phyloP scores from a whole-genome alignment of 163 green algal genomes.

The Prototheca cutis region DNA sequence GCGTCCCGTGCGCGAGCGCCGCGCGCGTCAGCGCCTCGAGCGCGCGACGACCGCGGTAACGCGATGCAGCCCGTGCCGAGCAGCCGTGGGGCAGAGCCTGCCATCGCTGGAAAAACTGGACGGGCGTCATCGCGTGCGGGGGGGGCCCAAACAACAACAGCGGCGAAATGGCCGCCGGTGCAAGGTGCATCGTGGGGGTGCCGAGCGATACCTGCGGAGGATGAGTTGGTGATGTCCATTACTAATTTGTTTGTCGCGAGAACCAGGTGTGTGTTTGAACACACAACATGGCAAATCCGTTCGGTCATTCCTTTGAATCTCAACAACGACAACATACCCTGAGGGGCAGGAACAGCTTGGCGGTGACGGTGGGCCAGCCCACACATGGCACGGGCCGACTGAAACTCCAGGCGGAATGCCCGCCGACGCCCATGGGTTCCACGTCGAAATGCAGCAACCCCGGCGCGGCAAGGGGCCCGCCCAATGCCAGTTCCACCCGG shows the following conservation, averaged over 20 bases:
- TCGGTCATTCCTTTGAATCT: too few relatives aligned
- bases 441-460: conserved; percentile 15
- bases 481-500: conserved; percentile 18
- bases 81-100: conserved; percentile 15
- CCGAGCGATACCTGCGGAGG: conserved; percentile 10
- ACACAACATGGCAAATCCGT: too few relatives aligned
- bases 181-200: conserved; percentile 9
- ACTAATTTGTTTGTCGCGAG: not conserved
- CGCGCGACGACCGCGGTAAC: too few relatives aligned
- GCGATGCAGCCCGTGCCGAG: not conserved
- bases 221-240: not conserved
- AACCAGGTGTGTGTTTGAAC: not conserved
- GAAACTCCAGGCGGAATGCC: conserved; percentile 11
- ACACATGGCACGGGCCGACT: conserved; percentile 14
- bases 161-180: conserved; percentile 20
- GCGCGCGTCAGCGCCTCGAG: conserved; percentile 1
- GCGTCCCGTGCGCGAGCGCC: not conserved
- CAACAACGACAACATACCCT: too few relatives aligned
- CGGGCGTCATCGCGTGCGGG: conserved; percentile 6
- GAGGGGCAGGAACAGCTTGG: conserved; percentile 14
- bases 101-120: conserved; percentile 35
- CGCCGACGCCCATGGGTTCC: conserved; percentile 6
- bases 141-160: conserved; percentile 19
- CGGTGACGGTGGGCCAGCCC: conserved; percentile 23
- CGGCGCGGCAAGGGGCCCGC: conserved; percentile 17